These are phyloP conservation scores for Leccinum subtestaceum DNA, from an alignment of 768 basidiomycete genomes.

Conservation along the genomic window DNA sequence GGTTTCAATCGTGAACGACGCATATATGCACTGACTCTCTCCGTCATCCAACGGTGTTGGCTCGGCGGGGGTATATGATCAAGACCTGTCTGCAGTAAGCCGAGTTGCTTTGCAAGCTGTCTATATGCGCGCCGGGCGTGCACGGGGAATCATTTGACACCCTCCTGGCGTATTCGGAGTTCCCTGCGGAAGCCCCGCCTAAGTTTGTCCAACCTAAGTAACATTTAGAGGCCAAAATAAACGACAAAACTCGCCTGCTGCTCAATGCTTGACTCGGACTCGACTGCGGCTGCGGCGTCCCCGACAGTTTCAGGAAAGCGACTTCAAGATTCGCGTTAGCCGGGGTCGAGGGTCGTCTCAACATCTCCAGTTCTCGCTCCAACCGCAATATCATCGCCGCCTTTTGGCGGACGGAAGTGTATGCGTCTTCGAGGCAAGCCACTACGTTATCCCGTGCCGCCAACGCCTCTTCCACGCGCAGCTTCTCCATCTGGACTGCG, in stretches of 20 bases:
- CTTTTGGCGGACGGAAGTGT: conserved; percentile 60
- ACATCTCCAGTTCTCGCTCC: conserved; percentile 38
- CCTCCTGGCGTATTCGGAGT: background rate
- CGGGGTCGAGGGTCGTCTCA: conserved; percentile 23
- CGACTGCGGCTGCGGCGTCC: conserved; percentile 3
- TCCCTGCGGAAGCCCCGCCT: background rate
- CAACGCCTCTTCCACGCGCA: conserved; percentile 55
- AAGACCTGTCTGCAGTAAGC: conserved; percentile 21
- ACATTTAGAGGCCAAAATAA: background rate
- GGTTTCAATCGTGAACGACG: background rate
- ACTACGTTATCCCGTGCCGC: conserved; percentile 63
- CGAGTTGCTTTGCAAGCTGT: conserved; percentile 28
- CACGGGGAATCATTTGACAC: conserved; percentile 1
- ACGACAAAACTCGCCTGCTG: conserved; percentile 2
- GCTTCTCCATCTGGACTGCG: conserved; percentile 51
- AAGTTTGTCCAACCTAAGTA: background rate
- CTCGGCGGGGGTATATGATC: background rate
- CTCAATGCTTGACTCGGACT: background rate
- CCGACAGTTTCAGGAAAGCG: background rate
- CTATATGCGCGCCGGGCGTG: conserved; percentile 23
- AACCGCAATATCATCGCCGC: conserved; percentile 47
- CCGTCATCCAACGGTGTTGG: background rate
- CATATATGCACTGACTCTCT: conserved; percentile 17
- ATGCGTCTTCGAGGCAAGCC: conserved; percentile 56
- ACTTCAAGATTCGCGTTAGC: conserved; percentile 9